Base-by-base conservation (phyloP, 2,329 filamentous ascomycete genomes). In the Pseudogymnoascus sp. region DNA sequence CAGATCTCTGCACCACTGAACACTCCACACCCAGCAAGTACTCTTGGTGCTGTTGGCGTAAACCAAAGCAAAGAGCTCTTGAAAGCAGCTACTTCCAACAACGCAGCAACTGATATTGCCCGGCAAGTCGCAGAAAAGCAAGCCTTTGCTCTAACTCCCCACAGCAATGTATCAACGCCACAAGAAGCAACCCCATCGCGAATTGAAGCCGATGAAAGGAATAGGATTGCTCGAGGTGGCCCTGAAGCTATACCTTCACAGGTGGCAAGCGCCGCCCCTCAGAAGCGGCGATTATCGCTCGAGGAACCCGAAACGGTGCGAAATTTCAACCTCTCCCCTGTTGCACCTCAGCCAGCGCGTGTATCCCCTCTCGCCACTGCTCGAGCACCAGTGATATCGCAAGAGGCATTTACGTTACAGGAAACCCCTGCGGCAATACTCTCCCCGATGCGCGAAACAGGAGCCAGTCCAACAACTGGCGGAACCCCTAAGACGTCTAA, bases 271-370 rank as follows among this genome's bases (percentile, higher is more conserved):
- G 59, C 37, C 12, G 21, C 37, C 5, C 18, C 59, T 14, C 33
- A 60, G 18, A 38, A 60, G 11, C 33, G 59, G 14, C 59, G 59
- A 11, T 16, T 60, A 33, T 25, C 59, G 18, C 33, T 42, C 18
- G 59, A 60, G 14, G 59, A 60, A 12, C 59, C 59, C 18, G 59
- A 31, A 25, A 42, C 33, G 8, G 86, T 71, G 87, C 86, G 68
- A 88, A 92, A 60, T 72, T 61, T 38, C 56, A 87, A 92, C 69
- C 83, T 86, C 60, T 87, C 86, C 37, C 88, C 88, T 44, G 77
- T 88, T 71, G 90, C 90, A 61, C 89, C 90, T 25, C 89, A 90
- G 70, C 89, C 90, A 62, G 85, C 86, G 59, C 87, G 90, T 71
- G 85, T 84, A 66, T 80, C 88, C 73, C 78, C 82, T 66, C 72